These are phyloP conservation scores for Malassezia slooffiae DNA, from an alignment of 1,284 basidiomycete species.

Conservation along the genomic window DNA sequence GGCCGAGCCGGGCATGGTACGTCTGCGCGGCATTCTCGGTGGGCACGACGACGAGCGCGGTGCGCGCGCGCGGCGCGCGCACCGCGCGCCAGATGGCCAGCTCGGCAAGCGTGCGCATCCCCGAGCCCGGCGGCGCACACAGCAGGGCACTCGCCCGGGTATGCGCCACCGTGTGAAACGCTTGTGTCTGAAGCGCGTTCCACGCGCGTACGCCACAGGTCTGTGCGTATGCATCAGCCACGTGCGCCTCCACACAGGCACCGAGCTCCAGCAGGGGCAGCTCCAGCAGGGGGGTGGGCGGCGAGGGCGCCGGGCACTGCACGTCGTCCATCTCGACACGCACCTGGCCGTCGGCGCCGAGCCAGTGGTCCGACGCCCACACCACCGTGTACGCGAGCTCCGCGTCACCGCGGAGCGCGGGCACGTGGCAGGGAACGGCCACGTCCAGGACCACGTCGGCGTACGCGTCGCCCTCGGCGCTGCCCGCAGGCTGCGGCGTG, in stretches of 20 bases:
- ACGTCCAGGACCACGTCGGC: slow-evolving; percentile 59
- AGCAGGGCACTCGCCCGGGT: slow-evolving; percentile 65
- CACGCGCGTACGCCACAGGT: slow-evolving; percentile 54
- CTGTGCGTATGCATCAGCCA: slow-evolving; percentile 30
- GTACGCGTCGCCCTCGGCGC: slow-evolving; percentile 52
- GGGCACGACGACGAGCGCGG: slow-evolving; percentile 4
- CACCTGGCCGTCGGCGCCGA: slow-evolving; percentile 73
- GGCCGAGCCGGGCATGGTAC: not conserved
- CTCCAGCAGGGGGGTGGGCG: slow-evolving; percentile 62
- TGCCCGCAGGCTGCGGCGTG: slow-evolving; percentile 5
- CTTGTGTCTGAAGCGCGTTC: slow-evolving; percentile 81
- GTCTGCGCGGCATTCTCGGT: not conserved
- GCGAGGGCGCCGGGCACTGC: slow-evolving; percentile 63
- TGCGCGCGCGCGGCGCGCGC: slow-evolving; percentile 44
- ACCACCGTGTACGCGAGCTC: slow-evolving; percentile 50
- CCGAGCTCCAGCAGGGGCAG: slow-evolving; percentile 65
- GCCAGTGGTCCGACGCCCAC: slow-evolving; percentile 82
- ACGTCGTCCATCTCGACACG: slow-evolving; percentile 59
- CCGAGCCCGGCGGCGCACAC: slow-evolving; percentile 67
- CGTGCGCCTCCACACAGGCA: slow-evolving; percentile 46
- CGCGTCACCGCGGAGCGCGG: slow-evolving; percentile 49
- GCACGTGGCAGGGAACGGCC: slow-evolving; percentile 20
- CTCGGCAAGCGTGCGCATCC: slow-evolving; percentile 68
- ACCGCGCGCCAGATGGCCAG: slow-evolving; percentile 58
- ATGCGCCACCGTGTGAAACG: slow-evolving; percentile 70